Evolutionary conservation across 176 grass and related monocot species (phyloP).

Genomic region (bread wheat (Triticum aestivum)): IWGSC_CS_RefSeq_v2.1 NC_057812.1:629732942-629733441

Average conservation of each 20-base stretch:
- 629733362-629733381: not conserved
- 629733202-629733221: not conserved
- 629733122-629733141: constrained; percentile 2
- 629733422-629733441: not conserved
- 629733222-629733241: not conserved
- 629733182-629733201: not conserved
- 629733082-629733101: constrained; percentile 16
- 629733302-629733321: not conserved
- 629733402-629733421: not conserved
- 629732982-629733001: constrained; percentile 46
- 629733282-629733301: not conserved
- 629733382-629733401: not conserved
- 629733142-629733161: constrained; percentile 58
- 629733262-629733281: not conserved
- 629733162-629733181: constrained; percentile 32
- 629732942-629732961: not conserved
- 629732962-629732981: constrained; percentile 54
- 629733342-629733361: not conserved
- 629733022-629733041: constrained; percentile 12
- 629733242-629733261: not conserved
- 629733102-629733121: constrained; percentile 12
- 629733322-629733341: not conserved
- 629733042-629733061: constrained; percentile 1
- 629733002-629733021: constrained; percentile 30
- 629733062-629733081: constrained; percentile 30